A percentile compares a stretch with the other conserved stretches of the same genome.
Evolutionary conservation across 805 yeast species (phyloP).

Genomic region (Metschnikowia shivogae): DNA sequence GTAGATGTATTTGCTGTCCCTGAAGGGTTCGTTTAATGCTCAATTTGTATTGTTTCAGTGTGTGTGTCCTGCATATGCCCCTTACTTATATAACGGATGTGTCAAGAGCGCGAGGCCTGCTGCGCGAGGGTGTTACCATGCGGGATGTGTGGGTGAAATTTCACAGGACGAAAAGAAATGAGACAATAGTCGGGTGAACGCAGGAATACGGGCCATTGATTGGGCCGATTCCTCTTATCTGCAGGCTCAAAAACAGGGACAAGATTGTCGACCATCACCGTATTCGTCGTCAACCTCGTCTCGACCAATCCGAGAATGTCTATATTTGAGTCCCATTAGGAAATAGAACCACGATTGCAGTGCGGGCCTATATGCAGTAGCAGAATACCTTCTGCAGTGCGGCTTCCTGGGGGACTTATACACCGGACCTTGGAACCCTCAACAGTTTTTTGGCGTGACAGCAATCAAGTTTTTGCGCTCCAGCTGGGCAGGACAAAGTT

Average conservation of each 20-base stretch:
- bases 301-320: background rate
- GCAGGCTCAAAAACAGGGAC: too few species aligned
- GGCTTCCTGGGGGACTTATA: background rate
- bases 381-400: background rate
- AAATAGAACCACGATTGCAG: background rate
- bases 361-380: background rate
- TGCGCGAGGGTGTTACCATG: background rate
- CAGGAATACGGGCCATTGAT: too few species aligned
- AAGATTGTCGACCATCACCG: too few species aligned
- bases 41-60: background rate
- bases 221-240: too few species aligned
- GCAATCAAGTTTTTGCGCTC: background rate
- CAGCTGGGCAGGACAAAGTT: too few species aligned
- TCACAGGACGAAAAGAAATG: background rate
- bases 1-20: background rate
- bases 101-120: background rate
- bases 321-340: background rate
- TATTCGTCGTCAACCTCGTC: background rate
- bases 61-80: background rate
- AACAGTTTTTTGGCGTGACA: background rate
- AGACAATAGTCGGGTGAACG: too few species aligned
- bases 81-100: background rate
- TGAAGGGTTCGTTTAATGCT: too few species aligned
- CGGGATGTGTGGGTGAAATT: background rate
- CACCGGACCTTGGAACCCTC: background rate